Base-by-base conservation (phyloP, 805 yeast species). In the Starmerella floris region DNA sequence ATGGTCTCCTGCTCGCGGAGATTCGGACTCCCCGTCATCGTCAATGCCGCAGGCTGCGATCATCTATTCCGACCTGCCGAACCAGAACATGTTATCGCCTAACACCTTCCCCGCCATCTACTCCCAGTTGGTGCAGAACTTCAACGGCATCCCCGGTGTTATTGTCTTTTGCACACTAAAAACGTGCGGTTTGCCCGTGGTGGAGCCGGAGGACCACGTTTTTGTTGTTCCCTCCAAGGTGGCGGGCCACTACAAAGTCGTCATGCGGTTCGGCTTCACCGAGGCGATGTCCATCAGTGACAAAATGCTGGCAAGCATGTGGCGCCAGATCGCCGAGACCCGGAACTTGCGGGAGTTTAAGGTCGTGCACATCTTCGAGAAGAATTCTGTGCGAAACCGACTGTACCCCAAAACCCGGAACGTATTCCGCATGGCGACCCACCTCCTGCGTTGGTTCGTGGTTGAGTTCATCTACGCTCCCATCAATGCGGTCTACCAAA, bases 181-280 rank as follows among this genome's bases (percentile, higher is more conserved):
- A 39, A 63, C 68, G 4, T 55, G 67, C 20, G 60, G 72, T 5
- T 56, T 60, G 26, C 78, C 78, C 2, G 56, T 51, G 37, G 62
- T 70, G 5, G 57, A 60, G 0, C 50, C 42, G 1, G 65, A 62
- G n/a, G 71, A 69, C 30, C 56, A 69, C 19, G 53, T 69, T 3
- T 48, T 65, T 19, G 45, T 72, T 23, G 67, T 63, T 3, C 51
- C 66, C 22, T 62, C 61, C 30, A 45, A 54, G 8, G 51, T 67
- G 22, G 62, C 66, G 1, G 73, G 75, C 1, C 69, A 70, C 50
- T 69, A 67, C 58, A 58, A 70, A 44, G 70, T 75, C 45, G 59
- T 71, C 15, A 49, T 72, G 5, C 59, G 72, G 22, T 70, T 64
- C 44, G 77, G 77, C 3, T 73, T 71, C 54, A 68, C 40, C 11